Conservation (phyloP, 805 yeast species). For the Yamadazyma phyllophila region DNA sequence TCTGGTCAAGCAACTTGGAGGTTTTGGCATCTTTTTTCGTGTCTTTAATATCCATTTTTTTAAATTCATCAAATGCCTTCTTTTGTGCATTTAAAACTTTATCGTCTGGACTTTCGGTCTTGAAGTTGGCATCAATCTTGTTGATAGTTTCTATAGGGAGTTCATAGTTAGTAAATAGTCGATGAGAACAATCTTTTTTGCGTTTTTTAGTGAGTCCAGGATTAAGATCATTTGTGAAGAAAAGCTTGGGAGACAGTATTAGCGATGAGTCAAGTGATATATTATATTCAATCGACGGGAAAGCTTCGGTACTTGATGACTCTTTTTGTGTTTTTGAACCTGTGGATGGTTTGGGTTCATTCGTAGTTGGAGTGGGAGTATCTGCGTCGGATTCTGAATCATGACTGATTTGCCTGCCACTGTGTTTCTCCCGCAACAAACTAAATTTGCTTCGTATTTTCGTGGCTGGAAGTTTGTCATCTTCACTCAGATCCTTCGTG, state of each 20-base stretch:
- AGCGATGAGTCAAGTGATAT: slow-evolving; percentile 9
- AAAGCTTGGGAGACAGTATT: slow-evolving; percentile 1
- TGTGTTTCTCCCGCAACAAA: not conserved
- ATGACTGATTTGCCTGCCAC: slow-evolving; percentile 1
- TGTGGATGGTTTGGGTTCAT: not conserved
- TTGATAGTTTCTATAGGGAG: slow-evolving; percentile 29
- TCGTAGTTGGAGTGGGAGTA: not conserved
- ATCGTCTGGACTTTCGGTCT: slow-evolving; percentile 83
- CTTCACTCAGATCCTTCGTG: not conserved
- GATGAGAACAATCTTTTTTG: slow-evolving; percentile 19
- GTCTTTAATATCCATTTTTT: slow-evolving; percentile 24
- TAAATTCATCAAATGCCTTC: slow-evolving; percentile 35
- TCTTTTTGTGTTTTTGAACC: not conserved
- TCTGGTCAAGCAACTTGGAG: slow-evolving; percentile 9
- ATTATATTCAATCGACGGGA: not conserved
- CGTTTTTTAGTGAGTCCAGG: slow-evolving; percentile 18
- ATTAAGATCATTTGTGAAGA: slow-evolving; percentile 1
- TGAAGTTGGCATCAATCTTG: slow-evolving; percentile 53
- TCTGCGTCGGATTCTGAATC: too few relatives aligned
- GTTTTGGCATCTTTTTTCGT: slow-evolving; percentile 10
- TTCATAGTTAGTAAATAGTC: slow-evolving; percentile 42
- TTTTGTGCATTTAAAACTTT: slow-evolving; percentile 58
- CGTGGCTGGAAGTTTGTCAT: not conserved
- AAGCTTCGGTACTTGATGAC: not conserved
- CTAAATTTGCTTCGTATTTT: slow-evolving; percentile 7